phyloP scores from a whole-genome alignment of 179 eudicot genomes.

The Beta macrorhiza region DNA sequence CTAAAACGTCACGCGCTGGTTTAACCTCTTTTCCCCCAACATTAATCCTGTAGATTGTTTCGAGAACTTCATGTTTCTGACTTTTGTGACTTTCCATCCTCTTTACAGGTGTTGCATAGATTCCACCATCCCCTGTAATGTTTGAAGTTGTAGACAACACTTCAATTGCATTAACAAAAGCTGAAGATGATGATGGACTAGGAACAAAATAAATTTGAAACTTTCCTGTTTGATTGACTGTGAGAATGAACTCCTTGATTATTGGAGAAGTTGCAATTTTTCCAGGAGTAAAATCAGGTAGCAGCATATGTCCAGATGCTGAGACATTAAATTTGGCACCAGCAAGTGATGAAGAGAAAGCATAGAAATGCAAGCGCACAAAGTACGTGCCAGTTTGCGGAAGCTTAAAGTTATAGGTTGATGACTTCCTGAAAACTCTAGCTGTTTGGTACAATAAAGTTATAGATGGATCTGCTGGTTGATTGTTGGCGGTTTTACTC shows the following conservation, averaged over 20 bases:
- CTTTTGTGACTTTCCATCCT: background rate
- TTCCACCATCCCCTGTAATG: conserved; percentile 24
- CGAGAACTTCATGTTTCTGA: conserved; percentile 24
- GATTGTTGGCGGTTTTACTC: conserved; percentile 5
- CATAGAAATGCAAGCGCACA: conserved; percentile 45
- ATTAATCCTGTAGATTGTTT: conserved; percentile 41
- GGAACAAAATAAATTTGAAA: conserved; percentile 38
- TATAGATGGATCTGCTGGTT: background rate
- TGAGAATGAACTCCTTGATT: conserved; percentile 33
- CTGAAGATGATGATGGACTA: conserved; percentile 16
- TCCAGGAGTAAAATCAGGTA: conserved; percentile 28
- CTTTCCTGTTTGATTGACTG: conserved; percentile 13
- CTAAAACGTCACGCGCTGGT: conserved; percentile 14
- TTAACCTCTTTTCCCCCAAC: conserved; percentile 35
- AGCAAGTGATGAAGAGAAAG: conserved; percentile 27
- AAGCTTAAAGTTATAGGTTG: conserved; percentile 35
- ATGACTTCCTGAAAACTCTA: conserved; percentile 28
- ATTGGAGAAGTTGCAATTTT: background rate
- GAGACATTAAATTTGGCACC: conserved; percentile 41
- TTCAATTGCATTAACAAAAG: conserved; percentile 53
- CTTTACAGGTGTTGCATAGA: conserved; percentile 26
- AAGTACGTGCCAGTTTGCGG: conserved; percentile 31
- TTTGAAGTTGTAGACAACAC: conserved; percentile 27
- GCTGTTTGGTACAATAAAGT: conserved; percentile 32
- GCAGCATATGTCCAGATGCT: conserved; percentile 32